A percentile compares a stretch with the other conserved stretches of the same genome.
Evolutionary conservation across 2,329 filamentous ascomycete genomes (phyloP).

Genomic region (Allantophomopsis cytisporea): DNA sequence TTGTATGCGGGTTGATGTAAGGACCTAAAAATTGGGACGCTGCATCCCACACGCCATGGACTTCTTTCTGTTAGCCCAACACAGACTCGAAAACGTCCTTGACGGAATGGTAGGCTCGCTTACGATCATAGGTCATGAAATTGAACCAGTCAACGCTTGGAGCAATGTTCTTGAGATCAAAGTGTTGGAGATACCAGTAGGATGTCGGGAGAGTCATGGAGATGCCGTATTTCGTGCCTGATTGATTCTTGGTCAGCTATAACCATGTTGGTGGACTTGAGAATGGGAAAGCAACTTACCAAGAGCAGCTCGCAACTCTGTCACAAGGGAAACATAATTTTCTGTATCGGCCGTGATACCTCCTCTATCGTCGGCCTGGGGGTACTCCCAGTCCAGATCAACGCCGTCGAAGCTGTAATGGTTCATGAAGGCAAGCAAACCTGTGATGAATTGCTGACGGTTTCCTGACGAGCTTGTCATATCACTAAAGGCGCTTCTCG

Average conservation of each 20-base stretch:
- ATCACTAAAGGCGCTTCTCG: slow-evolving; percentile 4
- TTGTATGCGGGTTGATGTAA: slow-evolving; percentile 24
- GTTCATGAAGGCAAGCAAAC: slow-evolving; percentile 23
- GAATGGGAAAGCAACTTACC: no score
- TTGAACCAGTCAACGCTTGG: slow-evolving; percentile 25
- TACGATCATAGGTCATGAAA: slow-evolving; percentile 26
- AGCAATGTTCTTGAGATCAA: neutral
- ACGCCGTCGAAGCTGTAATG: slow-evolving; percentile 29
- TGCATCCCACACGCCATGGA: slow-evolving; percentile 28
- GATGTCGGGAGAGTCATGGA: neutral
- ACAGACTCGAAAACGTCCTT: no score
- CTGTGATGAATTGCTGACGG: slow-evolving; percentile 21
- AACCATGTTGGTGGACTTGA: no score
- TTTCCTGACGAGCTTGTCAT: slow-evolving; percentile 17
- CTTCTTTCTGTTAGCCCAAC: no score
- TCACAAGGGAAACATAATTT: slow-evolving; percentile 3
- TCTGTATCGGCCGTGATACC: slow-evolving; percentile 2
- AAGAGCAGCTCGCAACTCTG: neutral
- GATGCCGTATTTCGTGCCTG: no score
- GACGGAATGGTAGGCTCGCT: no score
- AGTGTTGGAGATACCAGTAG: slow-evolving; percentile 2
- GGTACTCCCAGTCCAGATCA: slow-evolving; percentile 23
- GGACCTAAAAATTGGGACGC: slow-evolving; percentile 18
- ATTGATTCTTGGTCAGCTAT: no score
- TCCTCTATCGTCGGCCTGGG: slow-evolving; percentile 7